Percentiles rank a stretch among this genome's conserved stretches.
phyloP scores from a whole-genome alignment of 257 asterid species.

The Solanum pennellii region DNA sequence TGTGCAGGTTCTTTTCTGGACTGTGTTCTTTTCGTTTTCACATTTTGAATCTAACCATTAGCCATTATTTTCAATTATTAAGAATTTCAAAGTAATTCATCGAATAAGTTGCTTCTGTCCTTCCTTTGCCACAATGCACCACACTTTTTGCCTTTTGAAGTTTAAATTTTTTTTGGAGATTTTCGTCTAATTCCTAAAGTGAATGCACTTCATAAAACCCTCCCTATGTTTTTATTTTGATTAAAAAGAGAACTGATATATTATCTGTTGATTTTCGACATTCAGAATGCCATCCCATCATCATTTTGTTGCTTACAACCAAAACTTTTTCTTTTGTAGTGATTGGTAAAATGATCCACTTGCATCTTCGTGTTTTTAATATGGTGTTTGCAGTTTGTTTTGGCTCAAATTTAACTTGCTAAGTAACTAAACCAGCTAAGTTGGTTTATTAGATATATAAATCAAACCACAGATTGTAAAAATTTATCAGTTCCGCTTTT shows the following conservation, averaged over 20 bases:
- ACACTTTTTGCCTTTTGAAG: neutral
- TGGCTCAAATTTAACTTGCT: neutral
- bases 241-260: neutral
- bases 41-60: neutral
- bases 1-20: constrained; percentile 38
- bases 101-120: neutral
- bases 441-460: neutral
- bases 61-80: neutral
- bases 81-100: neutral
- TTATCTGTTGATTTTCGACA: neutral
- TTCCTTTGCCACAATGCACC: neutral
- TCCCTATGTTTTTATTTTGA: neutral
- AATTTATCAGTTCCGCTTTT: neutral
- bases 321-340: neutral
- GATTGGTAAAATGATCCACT: neutral
- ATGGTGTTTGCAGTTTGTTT: neutral
- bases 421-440: neutral
- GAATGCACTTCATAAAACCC: neutral
- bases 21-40: neutral
- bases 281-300: neutral
- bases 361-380: neutral
- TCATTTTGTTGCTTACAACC: neutral
- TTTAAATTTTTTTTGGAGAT: neutral
- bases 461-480: neutral
- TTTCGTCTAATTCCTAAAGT: neutral